Base-by-base conservation (phyloP, 169 alveolate species). In the Babesia caballi region DNA sequence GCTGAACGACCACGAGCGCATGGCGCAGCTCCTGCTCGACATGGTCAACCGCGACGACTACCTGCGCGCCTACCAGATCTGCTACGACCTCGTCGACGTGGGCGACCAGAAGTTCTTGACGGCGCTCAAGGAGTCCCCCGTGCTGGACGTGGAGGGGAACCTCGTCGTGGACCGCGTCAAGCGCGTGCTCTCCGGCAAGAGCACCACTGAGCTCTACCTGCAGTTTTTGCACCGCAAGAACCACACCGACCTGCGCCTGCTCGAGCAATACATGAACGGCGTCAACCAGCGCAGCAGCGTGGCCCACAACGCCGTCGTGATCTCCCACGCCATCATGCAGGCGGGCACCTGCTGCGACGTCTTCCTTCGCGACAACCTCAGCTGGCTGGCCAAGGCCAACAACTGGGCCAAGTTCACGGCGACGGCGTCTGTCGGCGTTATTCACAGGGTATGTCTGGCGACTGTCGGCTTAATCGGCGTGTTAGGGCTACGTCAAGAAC, bases 371-470 rank as follows among this genome's bases (percentile, higher is more conserved):
- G 95, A 95, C 33, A 96, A 97, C 77, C 57, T 96, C 61, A 92
- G 90, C 73, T 98, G 99, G 98, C 94, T 96, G 56, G 94, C 97
- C 23, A 94, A 95, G 60, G 99, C 94, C 21, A 74, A 63, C 42
- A 93, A 93, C 66, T 97, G 99, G 99, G 94, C 98, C 36, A 92
- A 98, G 83, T 98, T 98, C 87, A 89, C 98, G 23, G 98, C 99
- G 12, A 95, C 99, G 11, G 98, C 99, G 7, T 94, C 99, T 7
- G 77, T 97, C 40, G 99, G 99, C 21, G 98, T 97, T 74, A 92
- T 97, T 27, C 98, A 98, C 81, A 93, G 90, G 70, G 85, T 75
- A 65, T 6, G 91, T 96, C 93, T 51, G 40, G 66, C 49, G 4
- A 70, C 53, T 27, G 47, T 42, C 23, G 74, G 63, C 21, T 82